Base-by-base conservation (phyloP, 768 basidiomycete genomes). In the Tubosaeta brunneosetosa region DNA sequence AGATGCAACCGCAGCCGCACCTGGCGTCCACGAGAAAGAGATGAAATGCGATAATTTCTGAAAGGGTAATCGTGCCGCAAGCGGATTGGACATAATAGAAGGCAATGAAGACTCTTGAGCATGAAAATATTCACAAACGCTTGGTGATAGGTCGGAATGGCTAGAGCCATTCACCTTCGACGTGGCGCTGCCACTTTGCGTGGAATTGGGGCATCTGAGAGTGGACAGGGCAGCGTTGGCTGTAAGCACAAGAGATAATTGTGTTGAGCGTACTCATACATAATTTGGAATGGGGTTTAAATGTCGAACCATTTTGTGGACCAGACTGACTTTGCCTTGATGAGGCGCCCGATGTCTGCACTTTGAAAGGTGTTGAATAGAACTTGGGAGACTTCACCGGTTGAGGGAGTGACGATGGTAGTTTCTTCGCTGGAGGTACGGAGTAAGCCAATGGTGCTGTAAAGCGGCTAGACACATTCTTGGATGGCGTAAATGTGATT, bases 391-490 rank as follows among this genome's bases (percentile, higher is more conserved):
- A 75, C 17, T 73, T 65, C 37, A 77, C 68, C 8, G 78, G 75
- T 52, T 85, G 85, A 41, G 85, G 84, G 44, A 86, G 84, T 60
- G 82, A 82, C 6, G 85, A 81, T 7, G 79, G 73, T 33, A 72
- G 74, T 51, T 80, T 81, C 66, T 80, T 84, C 22, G 69, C 71
- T 4, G 82, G 79, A 40, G 82, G 79, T 1, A 81, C 60, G 55
- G 73, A 58, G 43, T 61, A 58, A 43, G 33, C 50, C 31, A 41
- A 31, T 14, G 61, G 62, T 22, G 63, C 56, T 19, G 66, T 58
- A 40, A 64, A 60, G 29, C 64, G 64, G 16, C 68, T 59, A 40
- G 72, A 61, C 3, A 59, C 60, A 25, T 55, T 55, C 55, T 67
- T 73, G 2, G 71, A 64, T 31, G 75, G 74, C 11, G 72, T 69